These are phyloP conservation scores for Nectriaceae sp. DNA, from an alignment of 2,329 filamentous ascomycete species.

Conservation along the genomic window DNA sequence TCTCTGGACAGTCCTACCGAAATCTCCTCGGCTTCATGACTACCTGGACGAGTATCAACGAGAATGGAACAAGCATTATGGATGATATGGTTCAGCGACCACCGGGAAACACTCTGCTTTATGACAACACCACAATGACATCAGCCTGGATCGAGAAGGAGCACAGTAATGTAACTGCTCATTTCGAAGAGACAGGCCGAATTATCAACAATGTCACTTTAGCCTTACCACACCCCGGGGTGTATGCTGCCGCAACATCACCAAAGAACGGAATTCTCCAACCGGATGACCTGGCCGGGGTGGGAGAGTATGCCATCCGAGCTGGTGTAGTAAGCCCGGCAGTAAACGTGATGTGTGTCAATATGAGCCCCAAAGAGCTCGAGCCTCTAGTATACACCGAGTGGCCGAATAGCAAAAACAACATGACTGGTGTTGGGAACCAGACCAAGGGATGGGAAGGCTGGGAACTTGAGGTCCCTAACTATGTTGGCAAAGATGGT, in stretches of 20 bases:
- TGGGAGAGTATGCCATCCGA: conserved; percentile 67
- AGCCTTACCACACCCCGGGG: conserved; percentile 72
- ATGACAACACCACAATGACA: conserved; percentile 71
- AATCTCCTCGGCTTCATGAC: conserved; percentile 65
- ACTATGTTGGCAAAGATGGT: conserved; percentile 21
- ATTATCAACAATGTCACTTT: conserved; percentile 76
- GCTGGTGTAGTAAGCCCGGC: conserved; percentile 72
- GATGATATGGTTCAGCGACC: conserved; percentile 53
- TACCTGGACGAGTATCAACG: conserved; percentile 53
- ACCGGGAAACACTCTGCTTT: conserved; percentile 61
- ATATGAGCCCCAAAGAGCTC: conserved; percentile 61
- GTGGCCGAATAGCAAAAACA: conserved; percentile 53
- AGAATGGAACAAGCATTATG: conserved; percentile 43
- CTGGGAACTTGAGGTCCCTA: conserved; percentile 44
- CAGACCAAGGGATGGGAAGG: conserved; percentile 36
- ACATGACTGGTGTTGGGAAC: conserved; percentile 33
- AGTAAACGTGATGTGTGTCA: conserved; percentile 73
- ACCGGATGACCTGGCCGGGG: conserved; percentile 62
- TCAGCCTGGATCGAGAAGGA: conserved; percentile 68
- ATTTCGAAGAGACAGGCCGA: conserved; percentile 51
- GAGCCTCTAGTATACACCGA: conserved; percentile 62
- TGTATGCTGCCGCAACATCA: conserved; percentile 65
- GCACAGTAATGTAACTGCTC: conserved; percentile 51
- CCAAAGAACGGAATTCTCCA: conserved; percentile 68
- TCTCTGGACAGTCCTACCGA: conserved; percentile 70